Base-by-base conservation (phyloP, 2,329 filamentous ascomycete genomes). In the Epicoccum sorghinum region DNA sequence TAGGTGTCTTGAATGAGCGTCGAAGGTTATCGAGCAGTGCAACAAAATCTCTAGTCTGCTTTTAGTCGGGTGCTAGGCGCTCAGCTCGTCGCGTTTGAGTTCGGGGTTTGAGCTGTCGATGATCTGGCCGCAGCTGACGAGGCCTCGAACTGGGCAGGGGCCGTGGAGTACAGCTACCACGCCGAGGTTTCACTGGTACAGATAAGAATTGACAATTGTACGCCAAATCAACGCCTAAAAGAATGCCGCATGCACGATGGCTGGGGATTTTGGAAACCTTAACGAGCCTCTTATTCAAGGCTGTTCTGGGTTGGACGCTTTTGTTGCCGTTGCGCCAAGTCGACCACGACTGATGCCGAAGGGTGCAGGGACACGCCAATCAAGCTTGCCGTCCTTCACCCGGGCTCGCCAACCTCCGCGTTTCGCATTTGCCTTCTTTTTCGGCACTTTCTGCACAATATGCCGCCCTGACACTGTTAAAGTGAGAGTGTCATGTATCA, bases 51-150 rank as follows among this genome's bases (percentile, higher is more conserved):
- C 40, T 41, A 46, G 46, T 18, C 36, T 41, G 36, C 14, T 32
- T 37, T 41, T 32, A 39, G 41, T 30, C 52, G 49, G 40, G 30
- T 55, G 41, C 52, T 55, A 55, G 40, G 13, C 36, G 52, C 46
- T 46, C 52, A 49, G 35, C 30, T 37, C 22, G 52, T 29, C 36
- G 52, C 41, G 41, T 50, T 42, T 52, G 58, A 40, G 42, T 33
- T 53, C 54, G 54, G 60, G 54, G 56, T 55, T 52, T 45, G 38
- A 55, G 47, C 13, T 60, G 50, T 58, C 55, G 59, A 56, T 61
- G 66, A 68, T 61, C 66, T 68, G 65, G 66, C 68, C 64, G 61
- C 54, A 60, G 67, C 67, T 70, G 58, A 70, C 66, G 60, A 65
- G 63, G 57, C 59, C 54, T 50, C 35, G 57, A 50, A 41, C 47